Conservation (phyloP, 441 rosid genomes). For the Gossypium davidsonii region DNA sequence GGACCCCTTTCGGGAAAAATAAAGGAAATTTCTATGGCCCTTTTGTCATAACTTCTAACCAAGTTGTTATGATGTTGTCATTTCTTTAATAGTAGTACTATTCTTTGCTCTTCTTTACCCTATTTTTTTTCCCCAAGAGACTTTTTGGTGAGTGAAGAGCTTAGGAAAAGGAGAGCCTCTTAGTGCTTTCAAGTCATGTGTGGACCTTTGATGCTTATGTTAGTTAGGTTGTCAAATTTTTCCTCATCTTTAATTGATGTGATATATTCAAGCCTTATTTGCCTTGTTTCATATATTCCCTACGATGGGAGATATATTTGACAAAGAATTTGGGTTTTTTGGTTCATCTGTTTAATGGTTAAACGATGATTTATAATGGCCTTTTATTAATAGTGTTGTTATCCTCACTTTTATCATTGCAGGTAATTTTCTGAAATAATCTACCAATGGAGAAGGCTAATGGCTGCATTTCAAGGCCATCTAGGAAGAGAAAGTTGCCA, state of each 20-base stretch:
- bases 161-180: background rate
- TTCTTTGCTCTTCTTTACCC: background rate
- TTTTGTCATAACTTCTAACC: background rate
- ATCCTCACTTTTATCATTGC: constrained; percentile 11
- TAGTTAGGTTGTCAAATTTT: constrained; percentile 11
- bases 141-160: background rate
- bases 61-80: background rate
- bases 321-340: background rate
- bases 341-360: background rate
- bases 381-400: background rate
- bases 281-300: background rate
- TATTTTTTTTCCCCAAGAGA: background rate
- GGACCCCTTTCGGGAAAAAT: background rate
- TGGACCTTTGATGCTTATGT: constrained; percentile 11
- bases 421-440: constrained; percentile 16
- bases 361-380: background rate
- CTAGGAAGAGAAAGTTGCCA: constrained; percentile 51
- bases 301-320: background rate
- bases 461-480: constrained; percentile 20
- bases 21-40: background rate
- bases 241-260: constrained; percentile 3
- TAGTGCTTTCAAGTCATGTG: background rate
- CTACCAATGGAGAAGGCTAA: constrained; percentile 31
- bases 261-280: constrained; percentile 9
- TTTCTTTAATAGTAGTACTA: background rate